These are phyloP conservation scores for Penicillium robsamsonii DNA, from an alignment of 495 filamentous ascomycete species.

Conservation along the genomic window DNA sequence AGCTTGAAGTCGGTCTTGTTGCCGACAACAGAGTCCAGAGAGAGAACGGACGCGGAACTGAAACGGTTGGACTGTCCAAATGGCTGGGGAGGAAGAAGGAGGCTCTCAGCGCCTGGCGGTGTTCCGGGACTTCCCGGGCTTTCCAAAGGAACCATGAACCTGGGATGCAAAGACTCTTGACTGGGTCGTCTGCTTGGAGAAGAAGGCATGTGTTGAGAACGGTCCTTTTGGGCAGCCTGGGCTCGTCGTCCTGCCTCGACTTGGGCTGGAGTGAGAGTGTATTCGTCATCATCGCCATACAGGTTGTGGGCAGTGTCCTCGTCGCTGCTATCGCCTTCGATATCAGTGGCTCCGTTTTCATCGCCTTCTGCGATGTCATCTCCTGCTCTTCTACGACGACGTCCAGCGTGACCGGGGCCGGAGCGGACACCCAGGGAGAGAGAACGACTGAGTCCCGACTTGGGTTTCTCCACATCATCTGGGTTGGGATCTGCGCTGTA, in stretches of 20 bases:
- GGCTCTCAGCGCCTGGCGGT: constrained; percentile 37
- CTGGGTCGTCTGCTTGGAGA: constrained; percentile 24
- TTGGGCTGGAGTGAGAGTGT: constrained; percentile 42
- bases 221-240: constrained; percentile 23
- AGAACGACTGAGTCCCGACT: constrained; percentile 38
- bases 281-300: constrained; percentile 44
- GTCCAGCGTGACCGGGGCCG: constrained; percentile 43
- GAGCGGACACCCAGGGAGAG: constrained; percentile 47
- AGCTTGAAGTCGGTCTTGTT: constrained; percentile 61
- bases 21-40: constrained; percentile 56
- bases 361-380: constrained; percentile 3
- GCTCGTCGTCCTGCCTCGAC: constrained; percentile 38
- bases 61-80: constrained; percentile 35
- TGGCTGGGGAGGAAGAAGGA: constrained; percentile 31
- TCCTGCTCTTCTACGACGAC: constrained; percentile 21
- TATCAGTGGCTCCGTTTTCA: constrained; percentile 30
- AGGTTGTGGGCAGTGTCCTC: constrained; percentile 39
- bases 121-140: constrained; percentile 24
- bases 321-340: constrained; percentile 40
- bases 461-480: constrained; percentile 35
- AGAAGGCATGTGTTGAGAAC: constrained; percentile 1
- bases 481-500: constrained; percentile 43
- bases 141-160: constrained; percentile 7
- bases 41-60: constrained; percentile 49
- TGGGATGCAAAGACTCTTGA: constrained; percentile 30